Conservation (phyloP, 192 early-diverging fungal genomes). For the Rhizophlyctis rosea region DNA sequence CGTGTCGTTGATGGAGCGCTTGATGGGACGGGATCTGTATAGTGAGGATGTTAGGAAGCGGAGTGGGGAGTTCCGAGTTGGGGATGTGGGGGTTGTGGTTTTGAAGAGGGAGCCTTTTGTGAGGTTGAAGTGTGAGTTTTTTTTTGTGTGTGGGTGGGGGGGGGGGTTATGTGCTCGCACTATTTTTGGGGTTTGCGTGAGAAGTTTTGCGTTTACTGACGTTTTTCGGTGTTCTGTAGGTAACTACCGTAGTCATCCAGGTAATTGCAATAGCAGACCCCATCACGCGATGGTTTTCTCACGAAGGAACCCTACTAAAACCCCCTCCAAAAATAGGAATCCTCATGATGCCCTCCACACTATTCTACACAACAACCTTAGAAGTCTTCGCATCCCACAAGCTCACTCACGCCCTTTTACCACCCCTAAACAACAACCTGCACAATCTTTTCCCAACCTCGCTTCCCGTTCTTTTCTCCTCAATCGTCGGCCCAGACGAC, state of each 20-base stretch:
- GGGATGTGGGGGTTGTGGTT: too few relatives aligned
- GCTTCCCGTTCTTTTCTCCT: slow-evolving; percentile 48
- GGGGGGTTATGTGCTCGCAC: too few relatives aligned
- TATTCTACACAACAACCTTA: slow-evolving; percentile 50
- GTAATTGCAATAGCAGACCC: too few relatives aligned
- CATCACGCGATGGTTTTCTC: too few relatives aligned
- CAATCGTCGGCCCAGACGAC: slow-evolving; percentile 47
- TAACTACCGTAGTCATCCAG: slow-evolving; percentile 8
- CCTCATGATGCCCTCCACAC: slow-evolving; percentile 45
- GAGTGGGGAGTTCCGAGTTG: not conserved
- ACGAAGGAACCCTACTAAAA: too few relatives aligned
- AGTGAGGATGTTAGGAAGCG: slow-evolving; percentile 30
- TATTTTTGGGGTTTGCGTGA: too few relatives aligned
- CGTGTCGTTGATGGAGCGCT: slow-evolving; percentile 46
- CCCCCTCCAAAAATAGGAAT: slow-evolving; percentile 36
- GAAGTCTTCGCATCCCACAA: slow-evolving; percentile 28
- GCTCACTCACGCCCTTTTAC: not conserved
- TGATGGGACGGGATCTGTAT: slow-evolving; percentile 41
- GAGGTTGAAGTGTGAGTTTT: not conserved
- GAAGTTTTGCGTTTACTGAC: too few relatives aligned
- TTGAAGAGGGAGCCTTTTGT: not conserved
- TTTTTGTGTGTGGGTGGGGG: too few relatives aligned
- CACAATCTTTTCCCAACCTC: too few relatives aligned
- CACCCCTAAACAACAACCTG: slow-evolving; percentile 42
- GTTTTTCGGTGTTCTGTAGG: too few relatives aligned